Percentiles rank a stretch among this genome's conserved stretches.
phyloP scores from a whole-genome alignment of 768 basidiomycete species.

The Boletus reticuloceps region DNA sequence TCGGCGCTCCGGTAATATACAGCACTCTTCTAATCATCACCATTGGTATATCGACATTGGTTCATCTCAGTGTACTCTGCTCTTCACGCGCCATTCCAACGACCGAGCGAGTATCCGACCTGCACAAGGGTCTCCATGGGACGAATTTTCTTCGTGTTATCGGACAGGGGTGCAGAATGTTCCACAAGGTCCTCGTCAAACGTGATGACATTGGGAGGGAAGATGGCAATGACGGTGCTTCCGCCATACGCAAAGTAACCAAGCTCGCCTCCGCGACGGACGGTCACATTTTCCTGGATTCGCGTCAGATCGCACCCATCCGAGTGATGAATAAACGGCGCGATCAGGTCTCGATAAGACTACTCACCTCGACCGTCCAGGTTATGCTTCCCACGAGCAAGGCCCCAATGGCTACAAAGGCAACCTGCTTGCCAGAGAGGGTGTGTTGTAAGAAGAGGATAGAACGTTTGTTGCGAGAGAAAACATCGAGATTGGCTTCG shows the following conservation, averaged over 20 bases:
- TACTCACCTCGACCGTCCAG: conserved; percentile 48
- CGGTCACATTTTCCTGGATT: conserved; percentile 39
- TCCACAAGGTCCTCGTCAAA: conserved; percentile 62
- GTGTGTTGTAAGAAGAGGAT: conserved; percentile 51
- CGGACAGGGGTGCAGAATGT: conserved; percentile 40
- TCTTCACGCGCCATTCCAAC: conserved; percentile 15
- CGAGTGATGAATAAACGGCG: neutral
- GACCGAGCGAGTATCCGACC: conserved; percentile 33
- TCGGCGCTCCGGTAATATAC: neutral
- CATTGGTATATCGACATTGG: no score
- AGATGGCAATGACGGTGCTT: conserved; percentile 64
- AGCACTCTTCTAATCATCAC: neutral
- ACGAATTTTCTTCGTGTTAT: conserved; percentile 18
- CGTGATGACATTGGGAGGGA: conserved; percentile 52
- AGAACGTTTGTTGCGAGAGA: conserved; percentile 62
- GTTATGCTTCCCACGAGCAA: conserved; percentile 75
- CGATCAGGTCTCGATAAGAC: neutral
- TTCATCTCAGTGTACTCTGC: neutral
- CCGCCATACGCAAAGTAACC: conserved; percentile 75
- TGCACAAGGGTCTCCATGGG: conserved; percentile 66
- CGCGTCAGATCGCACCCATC: neutral
- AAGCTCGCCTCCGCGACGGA: conserved; percentile 66
- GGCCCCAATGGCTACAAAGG: conserved; percentile 75
- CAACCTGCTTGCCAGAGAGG: conserved; percentile 48
- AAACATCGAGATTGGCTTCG: conserved; percentile 59